Conservation (phyloP, 2,329 filamentous ascomycete species). For the Cercospora zeae-maydis region DNA sequence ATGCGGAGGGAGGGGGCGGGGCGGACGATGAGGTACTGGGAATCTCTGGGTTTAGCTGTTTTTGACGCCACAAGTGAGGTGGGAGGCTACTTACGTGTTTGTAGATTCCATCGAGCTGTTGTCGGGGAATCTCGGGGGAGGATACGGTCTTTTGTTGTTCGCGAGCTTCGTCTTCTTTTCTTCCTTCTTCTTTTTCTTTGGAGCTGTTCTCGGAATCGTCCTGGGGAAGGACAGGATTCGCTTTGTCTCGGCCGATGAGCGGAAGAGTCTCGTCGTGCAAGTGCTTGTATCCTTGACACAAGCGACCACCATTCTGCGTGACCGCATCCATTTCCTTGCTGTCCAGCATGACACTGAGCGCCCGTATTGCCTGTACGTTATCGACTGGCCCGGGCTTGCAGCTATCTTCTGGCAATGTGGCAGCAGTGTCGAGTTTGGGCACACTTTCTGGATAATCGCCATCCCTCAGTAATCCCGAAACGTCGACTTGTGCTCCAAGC, state of each 20-base stretch:
- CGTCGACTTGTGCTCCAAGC: constrained; percentile 68
- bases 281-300: constrained; percentile 51
- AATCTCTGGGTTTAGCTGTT: background rate
- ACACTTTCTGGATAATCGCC: constrained; percentile 62
- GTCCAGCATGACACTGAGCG: constrained; percentile 66
- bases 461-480: constrained; percentile 64
- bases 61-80: background rate
- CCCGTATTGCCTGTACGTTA: constrained; percentile 48
- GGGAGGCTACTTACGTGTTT: constrained; percentile 48
- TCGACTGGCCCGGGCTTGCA: constrained; percentile 24
- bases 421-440: constrained; percentile 34
- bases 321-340: constrained; percentile 62
- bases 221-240: background rate
- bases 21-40: constrained; percentile 48
- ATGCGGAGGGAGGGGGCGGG: constrained; percentile 48
- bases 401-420: constrained; percentile 28
- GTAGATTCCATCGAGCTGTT: constrained; percentile 51
- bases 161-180: background rate
- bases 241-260: background rate
- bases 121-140: constrained; percentile 16
- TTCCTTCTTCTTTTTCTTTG: background rate
- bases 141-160: background rate
- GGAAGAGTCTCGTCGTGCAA: constrained; percentile 44
- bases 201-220: constrained; percentile 5
- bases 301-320: constrained; percentile 58